Evolutionary conservation across 2,329 filamentous ascomycete species (phyloP).

Genomic region (Pseudogymnoascus sp.): DNA sequence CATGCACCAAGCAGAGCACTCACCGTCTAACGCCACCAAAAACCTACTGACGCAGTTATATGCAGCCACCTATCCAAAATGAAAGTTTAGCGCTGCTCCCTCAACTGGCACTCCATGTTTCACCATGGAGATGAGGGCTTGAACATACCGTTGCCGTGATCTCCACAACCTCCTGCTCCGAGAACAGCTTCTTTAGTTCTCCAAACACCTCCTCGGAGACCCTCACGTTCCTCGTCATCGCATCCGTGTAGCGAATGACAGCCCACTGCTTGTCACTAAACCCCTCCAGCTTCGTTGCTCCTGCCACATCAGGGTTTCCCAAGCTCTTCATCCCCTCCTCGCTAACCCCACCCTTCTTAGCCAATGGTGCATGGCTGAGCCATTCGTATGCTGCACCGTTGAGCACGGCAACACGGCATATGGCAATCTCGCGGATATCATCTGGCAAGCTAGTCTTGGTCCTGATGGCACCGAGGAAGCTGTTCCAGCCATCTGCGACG

Average conservation of each 20-base stretch:
- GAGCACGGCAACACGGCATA: constrained; percentile 71
- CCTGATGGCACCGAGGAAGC: constrained; percentile 57
- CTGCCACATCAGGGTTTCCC: constrained; percentile 22
- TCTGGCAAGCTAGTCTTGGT: constrained; percentile 44
- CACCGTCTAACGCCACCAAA: constrained; percentile 72
- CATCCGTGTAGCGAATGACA: constrained; percentile 68
- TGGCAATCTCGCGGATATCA: constrained; percentile 67
- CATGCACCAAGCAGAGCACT: constrained; percentile 25
- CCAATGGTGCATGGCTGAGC: constrained; percentile 65
- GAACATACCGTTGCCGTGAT: constrained; percentile 57
- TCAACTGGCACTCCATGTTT: neutral
- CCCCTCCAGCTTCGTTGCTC: constrained; percentile 24
- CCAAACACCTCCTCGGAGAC: constrained; percentile 65
- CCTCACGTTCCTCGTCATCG: constrained; percentile 70
- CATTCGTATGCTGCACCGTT: constrained; percentile 84
- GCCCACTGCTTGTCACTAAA: constrained; percentile 58
- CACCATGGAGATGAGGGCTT: neutral
- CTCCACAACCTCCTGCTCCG: constrained; percentile 70
- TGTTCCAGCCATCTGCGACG: constrained; percentile 71
- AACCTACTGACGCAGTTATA: constrained; percentile 86
- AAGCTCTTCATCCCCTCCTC: constrained; percentile 24
- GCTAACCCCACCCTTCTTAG: constrained; percentile 24
- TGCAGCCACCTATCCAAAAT: constrained; percentile 46
- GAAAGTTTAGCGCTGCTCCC: neutral
- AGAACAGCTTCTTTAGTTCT: constrained; percentile 53